These are phyloP conservation scores for Panellus pusillus DNA, from an alignment of 768 basidiomycete species.

Conservation along the genomic window DNA sequence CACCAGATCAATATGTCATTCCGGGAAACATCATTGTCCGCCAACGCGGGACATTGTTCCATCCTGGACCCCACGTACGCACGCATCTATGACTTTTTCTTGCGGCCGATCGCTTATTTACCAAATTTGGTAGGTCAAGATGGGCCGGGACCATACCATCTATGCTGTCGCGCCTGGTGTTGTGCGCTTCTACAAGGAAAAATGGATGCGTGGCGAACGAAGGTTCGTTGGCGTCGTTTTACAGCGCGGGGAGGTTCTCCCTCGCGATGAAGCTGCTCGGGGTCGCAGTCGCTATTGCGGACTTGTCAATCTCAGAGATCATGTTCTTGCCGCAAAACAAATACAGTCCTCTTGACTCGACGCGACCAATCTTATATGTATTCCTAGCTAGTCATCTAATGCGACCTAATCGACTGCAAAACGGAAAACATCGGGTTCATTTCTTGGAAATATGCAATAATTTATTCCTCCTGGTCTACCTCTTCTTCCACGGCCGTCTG, in stretches of 20 bases:
- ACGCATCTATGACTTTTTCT: too few species aligned
- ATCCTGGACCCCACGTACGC: constrained; percentile 91
- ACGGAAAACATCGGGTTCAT: not conserved
- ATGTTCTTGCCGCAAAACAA: not conserved
- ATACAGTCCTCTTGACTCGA: constrained; percentile 18
- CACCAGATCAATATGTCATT: constrained; percentile 82
- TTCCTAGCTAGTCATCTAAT: not conserved
- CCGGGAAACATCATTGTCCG: constrained; percentile 97
- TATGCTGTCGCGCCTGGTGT: constrained; percentile 89
- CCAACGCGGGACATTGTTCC: constrained; percentile 90
- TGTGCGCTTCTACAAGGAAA: constrained; percentile 91
- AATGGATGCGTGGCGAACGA: constrained; percentile 70
- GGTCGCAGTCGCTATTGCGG: constrained; percentile 89
- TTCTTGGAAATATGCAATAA: not conserved
- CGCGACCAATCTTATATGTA: not conserved
- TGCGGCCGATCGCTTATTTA: too few species aligned
- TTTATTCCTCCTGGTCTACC: not conserved
- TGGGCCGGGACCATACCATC: constrained; percentile 93
- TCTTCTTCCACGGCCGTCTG: constrained; percentile 62
- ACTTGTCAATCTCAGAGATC: constrained; percentile 60
- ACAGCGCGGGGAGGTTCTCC: constrained; percentile 80
- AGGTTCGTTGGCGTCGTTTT: constrained; percentile 85
- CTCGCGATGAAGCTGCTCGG: constrained; percentile 67
- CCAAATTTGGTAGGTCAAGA: constrained; percentile 61
- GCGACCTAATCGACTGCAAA: too few species aligned